Evolutionary conservation across 352 stramenopile species (phyloP), one percentile per base, ranked within the genome.

Genomic region (Pythium rhizo-oryzae): DNA sequence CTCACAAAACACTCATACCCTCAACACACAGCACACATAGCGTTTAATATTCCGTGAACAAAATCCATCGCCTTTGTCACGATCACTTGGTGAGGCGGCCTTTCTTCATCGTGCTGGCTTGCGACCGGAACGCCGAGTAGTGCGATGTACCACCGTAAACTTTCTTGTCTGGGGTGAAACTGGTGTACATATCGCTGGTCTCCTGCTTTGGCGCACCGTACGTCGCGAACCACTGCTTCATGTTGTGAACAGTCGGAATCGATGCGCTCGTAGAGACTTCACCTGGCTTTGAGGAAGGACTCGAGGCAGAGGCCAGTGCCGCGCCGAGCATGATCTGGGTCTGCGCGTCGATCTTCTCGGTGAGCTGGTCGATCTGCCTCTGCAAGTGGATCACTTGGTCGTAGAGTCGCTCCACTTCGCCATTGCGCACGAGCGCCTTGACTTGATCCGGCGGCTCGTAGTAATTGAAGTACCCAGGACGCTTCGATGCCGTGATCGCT

Each of bases 41-140:
- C 65, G 65, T 66, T 71, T 65, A 65, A 61, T 68, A 65, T 72
- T 64, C 65, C 50, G 8, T 55, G 54, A 53, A 50, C 46, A 46
- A 66, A 9, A 18, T 43, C 25, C 25, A 24, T 5, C 35, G 11
- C n/a, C 12, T 11, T 30, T 15, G 9, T 41, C 21, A 30, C 15
- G n/a, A 16, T 83, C 33, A 90, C 59, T 87, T 89, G 16, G 83
- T 93, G 5, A 93, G 49, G 0, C 83, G 66, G 1, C 84, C 84
- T 52, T 93, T 94, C 64, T 90, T 92, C 82, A 93, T 93, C 15
- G 75, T 86, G 55, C 75, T 90, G 0, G 82, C 76, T 43, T 89
- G 80, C 1, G 75, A 83, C 0, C 74, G 76, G 59, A 92, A 92
- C 4, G 81, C 82, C 3, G 84, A 90, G 75, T 92, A 92, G 66